Evolutionary conservation across 2,329 filamentous ascomycete species (phyloP), one percentile per base, ranked within the genome.

Genomic region (Xylariaceae sp.): DNA sequence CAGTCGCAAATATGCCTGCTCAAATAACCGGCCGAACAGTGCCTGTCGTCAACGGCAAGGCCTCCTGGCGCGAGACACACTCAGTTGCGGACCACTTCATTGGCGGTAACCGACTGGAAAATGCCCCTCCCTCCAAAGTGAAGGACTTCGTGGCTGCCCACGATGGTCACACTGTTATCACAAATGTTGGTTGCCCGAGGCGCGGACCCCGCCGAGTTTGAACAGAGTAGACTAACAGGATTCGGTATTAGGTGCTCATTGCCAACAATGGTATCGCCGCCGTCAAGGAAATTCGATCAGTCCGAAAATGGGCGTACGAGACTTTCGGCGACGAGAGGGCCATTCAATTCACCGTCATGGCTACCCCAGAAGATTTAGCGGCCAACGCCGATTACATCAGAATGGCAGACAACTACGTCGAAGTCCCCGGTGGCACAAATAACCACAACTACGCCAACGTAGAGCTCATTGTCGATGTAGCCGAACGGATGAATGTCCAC

Each of bases 381-480:
- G 94, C 94, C 74, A 99, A 99, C 76, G 94, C 94, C 68, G 94
- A 99, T 78, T 99, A 99, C 80, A 99, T 99, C 75, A 87, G 94
- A 74, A 97, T 99, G 94, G 94, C 94, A 39, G 94, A 99, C 78
- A 91, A 97, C 82, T 99, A 99, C 76, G 94, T 99, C 69, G 94
- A 99, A 79, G 93, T 99, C 63, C 94, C 94, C 39, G 94, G 94
- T 72, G 94, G 94, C 73, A 99, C 94, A 64, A 99, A 99, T 81
- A 99, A 99, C 84, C 96, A 99, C 87, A 99, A 99, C 78, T 99
- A 99, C 78, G 94, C 94, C 78, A 99, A 99, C 75, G 94, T 99
- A 61, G 94, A 99, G 80, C 83, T 99, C 74, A 99, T 99, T 76
- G 94, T 99, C 67, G 94, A 99, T 80, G 87, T 99, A 73, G 94